Percentiles rank a stretch among this genome's conserved stretches.
Conservation (phyloP, 1,284 basidiomycete genomes). For the Tremellales sp. region DNA sequence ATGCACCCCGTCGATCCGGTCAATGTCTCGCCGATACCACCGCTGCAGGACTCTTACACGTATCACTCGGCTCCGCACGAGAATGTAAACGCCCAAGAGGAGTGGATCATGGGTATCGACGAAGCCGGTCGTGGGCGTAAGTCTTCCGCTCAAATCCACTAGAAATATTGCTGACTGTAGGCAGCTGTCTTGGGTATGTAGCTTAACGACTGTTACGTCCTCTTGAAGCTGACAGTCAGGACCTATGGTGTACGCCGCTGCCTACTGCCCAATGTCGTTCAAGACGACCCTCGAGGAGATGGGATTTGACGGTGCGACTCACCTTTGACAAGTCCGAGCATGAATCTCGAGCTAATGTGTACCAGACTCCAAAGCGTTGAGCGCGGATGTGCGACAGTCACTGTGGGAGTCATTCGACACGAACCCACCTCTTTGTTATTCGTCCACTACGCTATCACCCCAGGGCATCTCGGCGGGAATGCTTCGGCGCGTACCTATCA, state of each 20-base stretch:
- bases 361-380: slow-evolving; percentile 80
- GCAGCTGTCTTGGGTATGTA: slow-evolving; percentile 65
- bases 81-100: slow-evolving; percentile 55
- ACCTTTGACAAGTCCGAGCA: not conserved
- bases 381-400: slow-evolving; percentile 61
- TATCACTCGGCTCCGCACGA: slow-evolving; percentile 71
- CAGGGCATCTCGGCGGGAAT: slow-evolving; percentile 89
- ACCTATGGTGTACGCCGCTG: slow-evolving; percentile 91
- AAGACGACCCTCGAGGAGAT: slow-evolving; percentile 68
- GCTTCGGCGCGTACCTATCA: slow-evolving; percentile 75
- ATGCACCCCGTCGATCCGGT: slow-evolving; percentile 44
- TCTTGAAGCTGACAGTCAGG: slow-evolving; percentile 34
- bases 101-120: slow-evolving; percentile 82
- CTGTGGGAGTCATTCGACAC: slow-evolving; percentile 38
- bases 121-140: slow-evolving; percentile 86
- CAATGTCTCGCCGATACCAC: slow-evolving; percentile 55
- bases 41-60: slow-evolving; percentile 69
- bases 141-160: too few relatives aligned
- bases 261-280: slow-evolving; percentile 82
- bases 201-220: not conserved
- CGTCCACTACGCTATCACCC: slow-evolving; percentile 58
- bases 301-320: slow-evolving; percentile 69
- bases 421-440: slow-evolving; percentile 32
- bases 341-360: not conserved
- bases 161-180: not conserved